phyloP scores from a whole-genome alignment of 306 rosid genomes.

The Cicer cuneatum region DNA sequence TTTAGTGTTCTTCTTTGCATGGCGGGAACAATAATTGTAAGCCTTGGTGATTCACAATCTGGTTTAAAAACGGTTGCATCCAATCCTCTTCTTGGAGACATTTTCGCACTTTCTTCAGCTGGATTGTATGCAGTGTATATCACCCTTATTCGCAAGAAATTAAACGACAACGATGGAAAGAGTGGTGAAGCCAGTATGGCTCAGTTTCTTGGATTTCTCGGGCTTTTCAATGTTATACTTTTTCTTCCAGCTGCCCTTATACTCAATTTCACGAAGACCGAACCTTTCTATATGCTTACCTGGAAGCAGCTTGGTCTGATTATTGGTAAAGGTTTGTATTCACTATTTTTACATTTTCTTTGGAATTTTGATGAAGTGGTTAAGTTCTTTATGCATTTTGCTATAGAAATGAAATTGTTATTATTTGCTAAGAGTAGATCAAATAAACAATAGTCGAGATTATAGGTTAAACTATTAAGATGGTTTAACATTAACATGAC shows the following conservation, averaged over 20 bases:
- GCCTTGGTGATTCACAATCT: conserved; percentile 82
- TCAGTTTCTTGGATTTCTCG: conserved; percentile 88
- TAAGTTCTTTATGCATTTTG: conserved; percentile 23
- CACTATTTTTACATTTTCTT: conserved; percentile 6
- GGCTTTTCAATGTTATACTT: conserved; percentile 76
- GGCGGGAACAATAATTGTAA: conserved; percentile 93
- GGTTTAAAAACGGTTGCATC: conserved; percentile 60
- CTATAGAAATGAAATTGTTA: conserved; percentile 1
- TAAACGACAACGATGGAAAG: conserved; percentile 79
- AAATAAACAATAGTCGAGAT: not conserved
- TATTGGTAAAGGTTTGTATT: conserved; percentile 84
- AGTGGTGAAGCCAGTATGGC: conserved; percentile 91
- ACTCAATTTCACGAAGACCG: conserved; percentile 65
- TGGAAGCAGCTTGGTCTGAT: conserved; percentile 84
- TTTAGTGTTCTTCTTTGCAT: conserved; percentile 91
- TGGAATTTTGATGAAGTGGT: conserved; percentile 8
- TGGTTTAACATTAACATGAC: not conserved
- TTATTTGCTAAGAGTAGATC: conserved; percentile 23
- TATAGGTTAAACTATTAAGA: not conserved
- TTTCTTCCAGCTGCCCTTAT: conserved; percentile 80
- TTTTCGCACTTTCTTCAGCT: conserved; percentile 80
- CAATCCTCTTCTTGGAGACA: conserved; percentile 90
- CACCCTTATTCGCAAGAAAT: conserved; percentile 87
- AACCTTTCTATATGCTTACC: conserved; percentile 68
- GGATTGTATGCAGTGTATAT: conserved; percentile 84